phyloP scores from a whole-genome alignment of 2,329 filamentous ascomycete genomes.

The Penicillium sp. region DNA sequence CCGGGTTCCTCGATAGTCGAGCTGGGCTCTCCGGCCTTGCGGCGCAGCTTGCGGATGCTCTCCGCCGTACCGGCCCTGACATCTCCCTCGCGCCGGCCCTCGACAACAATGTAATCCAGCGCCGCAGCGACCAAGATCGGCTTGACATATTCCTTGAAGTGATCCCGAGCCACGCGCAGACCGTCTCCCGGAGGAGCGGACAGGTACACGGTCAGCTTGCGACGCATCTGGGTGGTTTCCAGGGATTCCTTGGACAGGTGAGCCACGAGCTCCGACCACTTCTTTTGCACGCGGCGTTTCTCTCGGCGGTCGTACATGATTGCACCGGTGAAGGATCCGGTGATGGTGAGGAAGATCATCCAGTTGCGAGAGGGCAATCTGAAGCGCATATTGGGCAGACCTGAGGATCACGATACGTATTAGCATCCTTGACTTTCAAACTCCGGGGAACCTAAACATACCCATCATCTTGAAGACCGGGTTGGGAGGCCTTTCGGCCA shows the following conservation, averaged over 20 bases:
- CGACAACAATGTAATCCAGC: conserved; percentile 93
- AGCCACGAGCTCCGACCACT: conserved; percentile 83
- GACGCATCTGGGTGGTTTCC: conserved; percentile 70
- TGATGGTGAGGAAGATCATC: conserved; percentile 89
- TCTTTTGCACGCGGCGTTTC: conserved; percentile 79
- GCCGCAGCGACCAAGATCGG: conserved; percentile 86
- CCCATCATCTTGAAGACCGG: conserved; percentile 74
- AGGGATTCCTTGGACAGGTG: conserved; percentile 79
- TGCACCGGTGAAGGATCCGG: conserved; percentile 74
- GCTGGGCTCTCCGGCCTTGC: conserved; percentile 61
- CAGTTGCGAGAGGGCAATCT: conserved; percentile 94
- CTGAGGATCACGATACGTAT: conserved; percentile 36
- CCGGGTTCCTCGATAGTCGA: conserved; percentile 46
- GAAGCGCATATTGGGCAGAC: conserved; percentile 78
- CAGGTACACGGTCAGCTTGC: conserved; percentile 83
- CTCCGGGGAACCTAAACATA: conserved; percentile 25
- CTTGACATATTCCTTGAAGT: conserved; percentile 95
- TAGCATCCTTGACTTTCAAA: conserved; percentile 9
- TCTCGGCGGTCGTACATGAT: conserved; percentile 91
- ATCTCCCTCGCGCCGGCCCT: conserved; percentile 90
- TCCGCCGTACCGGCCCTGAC: conserved; percentile 84
- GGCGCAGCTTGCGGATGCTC: conserved; percentile 69
- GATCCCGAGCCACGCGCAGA: conserved; percentile 80
- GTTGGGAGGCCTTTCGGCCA: conserved; percentile 58
- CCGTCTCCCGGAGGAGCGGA: conserved; percentile 85